Percentiles rank a stretch among this genome's conserved stretches.
phyloP scores from a whole-genome alignment of 257 asterid species.

The Solanum arcanum region DNA sequence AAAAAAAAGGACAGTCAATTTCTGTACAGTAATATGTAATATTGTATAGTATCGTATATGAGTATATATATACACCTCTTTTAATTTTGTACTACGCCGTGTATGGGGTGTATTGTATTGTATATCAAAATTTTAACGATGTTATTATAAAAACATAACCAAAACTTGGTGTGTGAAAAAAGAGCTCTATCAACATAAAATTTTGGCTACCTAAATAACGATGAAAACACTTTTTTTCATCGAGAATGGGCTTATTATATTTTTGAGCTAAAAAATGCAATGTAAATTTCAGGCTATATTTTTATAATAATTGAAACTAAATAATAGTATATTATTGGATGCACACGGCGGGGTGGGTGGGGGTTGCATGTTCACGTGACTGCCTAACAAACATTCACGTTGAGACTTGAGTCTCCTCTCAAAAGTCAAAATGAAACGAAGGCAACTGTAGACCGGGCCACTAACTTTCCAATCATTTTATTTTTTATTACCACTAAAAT shows the following conservation, averaged over 20 bases:
- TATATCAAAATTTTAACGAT: too few relatives aligned
- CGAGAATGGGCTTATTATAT: too few relatives aligned
- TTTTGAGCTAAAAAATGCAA: neutral
- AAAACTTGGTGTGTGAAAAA: too few relatives aligned
- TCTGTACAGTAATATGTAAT: neutral
- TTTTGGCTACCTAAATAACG: too few relatives aligned
- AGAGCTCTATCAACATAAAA: too few relatives aligned
- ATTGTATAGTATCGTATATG: neutral
- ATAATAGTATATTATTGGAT: neutral
- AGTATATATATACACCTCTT: neutral
- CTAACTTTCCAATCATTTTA: neutral
- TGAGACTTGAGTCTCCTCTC: slow-evolving; percentile 2
- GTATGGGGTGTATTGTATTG: neutral
- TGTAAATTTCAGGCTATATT: too few relatives aligned
- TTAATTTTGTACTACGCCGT: neutral
- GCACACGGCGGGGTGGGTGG: neutral
- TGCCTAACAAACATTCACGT: slow-evolving; percentile 40
- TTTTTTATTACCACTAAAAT: neutral
- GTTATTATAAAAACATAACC: too few relatives aligned
- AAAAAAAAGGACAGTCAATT: neutral
- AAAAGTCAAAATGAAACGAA: neutral
- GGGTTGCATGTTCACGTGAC: slow-evolving; percentile 27
- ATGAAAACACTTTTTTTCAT: too few relatives aligned
- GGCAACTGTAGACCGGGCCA: neutral
- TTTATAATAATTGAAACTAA: too few relatives aligned